A percentile compares a stretch with the other conserved stretches of the same genome.
Evolutionary conservation across 495 filamentous ascomycete genomes (phyloP).

Genomic region (Podospora conica): DNA sequence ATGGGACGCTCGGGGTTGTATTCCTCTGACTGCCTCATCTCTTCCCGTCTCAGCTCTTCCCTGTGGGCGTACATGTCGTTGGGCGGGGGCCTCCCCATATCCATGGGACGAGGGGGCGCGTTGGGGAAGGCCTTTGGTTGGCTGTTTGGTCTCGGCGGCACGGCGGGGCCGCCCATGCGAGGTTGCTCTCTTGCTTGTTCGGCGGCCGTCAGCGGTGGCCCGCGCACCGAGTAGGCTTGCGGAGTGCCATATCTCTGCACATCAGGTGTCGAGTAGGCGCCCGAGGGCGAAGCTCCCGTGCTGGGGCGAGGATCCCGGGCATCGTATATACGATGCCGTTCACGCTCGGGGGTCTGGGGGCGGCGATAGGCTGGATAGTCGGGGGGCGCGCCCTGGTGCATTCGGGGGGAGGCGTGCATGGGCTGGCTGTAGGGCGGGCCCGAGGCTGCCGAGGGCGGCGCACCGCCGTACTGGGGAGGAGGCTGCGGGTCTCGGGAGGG

Average conservation of each 20-base stretch:
- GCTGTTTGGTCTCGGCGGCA: constrained; percentile 45
- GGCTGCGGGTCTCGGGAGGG: constrained; percentile 45
- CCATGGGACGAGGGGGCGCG: constrained; percentile 35
- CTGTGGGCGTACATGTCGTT: constrained; percentile 36
- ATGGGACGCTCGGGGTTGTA: constrained; percentile 45
- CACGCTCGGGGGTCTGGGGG: constrained; percentile 71
- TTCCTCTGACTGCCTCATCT: constrained; percentile 27
- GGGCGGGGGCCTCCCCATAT: constrained; percentile 34
- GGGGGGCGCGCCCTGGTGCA: constrained; percentile 30
- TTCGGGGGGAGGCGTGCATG: constrained; percentile 49
- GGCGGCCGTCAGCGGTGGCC: constrained; percentile 34
- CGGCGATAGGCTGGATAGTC: constrained; percentile 60
- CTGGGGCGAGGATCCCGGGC: constrained; percentile 40
- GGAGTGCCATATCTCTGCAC: constrained; percentile 50
- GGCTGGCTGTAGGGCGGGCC: constrained; percentile 38
- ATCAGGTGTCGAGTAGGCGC: constrained; percentile 45
- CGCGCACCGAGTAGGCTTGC: constrained; percentile 40
- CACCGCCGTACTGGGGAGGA: constrained; percentile 48
- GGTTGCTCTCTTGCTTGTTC: constrained; percentile 39
- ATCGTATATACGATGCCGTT: constrained; percentile 50
- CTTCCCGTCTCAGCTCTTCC: constrained; percentile 40
- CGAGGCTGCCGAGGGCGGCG: constrained; percentile 46
- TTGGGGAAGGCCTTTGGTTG: constrained; percentile 45
- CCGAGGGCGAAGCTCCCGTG: constrained; percentile 42
- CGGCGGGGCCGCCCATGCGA: constrained; percentile 32